These are phyloP conservation scores for Arthrobotrys sphaeroides DNA, from an alignment of 2,329 filamentous ascomycete species.

Conservation along the genomic window DNA sequence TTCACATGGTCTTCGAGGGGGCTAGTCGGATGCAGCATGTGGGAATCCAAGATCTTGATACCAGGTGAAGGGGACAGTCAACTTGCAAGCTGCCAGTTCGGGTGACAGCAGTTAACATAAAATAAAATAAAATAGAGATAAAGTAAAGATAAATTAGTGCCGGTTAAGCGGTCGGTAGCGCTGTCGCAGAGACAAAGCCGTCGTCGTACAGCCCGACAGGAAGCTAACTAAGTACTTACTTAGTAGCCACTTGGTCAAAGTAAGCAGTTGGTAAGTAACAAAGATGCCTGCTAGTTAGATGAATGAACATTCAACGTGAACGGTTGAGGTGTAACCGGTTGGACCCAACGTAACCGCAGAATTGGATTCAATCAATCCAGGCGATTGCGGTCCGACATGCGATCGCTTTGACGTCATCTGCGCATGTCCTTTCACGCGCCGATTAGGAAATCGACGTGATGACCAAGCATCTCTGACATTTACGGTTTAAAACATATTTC, in stretches of 20 bases:
- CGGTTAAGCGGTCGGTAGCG: background rate
- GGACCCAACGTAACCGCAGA: constrained; percentile 15
- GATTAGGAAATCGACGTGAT: background rate
- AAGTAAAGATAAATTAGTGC: background rate
- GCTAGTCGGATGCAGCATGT: background rate
- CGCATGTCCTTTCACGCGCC: background rate
- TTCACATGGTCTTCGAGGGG: background rate
- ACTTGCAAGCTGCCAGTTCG: constrained; percentile 22
- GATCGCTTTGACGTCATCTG: constrained; percentile 43
- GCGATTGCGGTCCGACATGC: constrained; percentile 37
- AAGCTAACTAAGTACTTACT: too few relatives aligned
- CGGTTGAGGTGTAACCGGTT: background rate
- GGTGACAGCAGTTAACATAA: constrained; percentile 25
- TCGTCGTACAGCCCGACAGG: background rate
- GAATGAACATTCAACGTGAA: background rate
- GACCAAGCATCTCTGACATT: background rate
- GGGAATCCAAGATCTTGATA: background rate
- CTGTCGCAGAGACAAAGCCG: background rate
- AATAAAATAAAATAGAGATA: background rate
- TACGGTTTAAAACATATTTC: too few relatives aligned
- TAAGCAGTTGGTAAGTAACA: too few relatives aligned
- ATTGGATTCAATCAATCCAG: constrained; percentile 8
- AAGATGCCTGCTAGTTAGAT: too few relatives aligned
- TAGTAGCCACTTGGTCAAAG: background rate
- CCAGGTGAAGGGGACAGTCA: background rate